Conservation (phyloP, 2,329 filamentous ascomycete genomes). For the Fusarium compactum region DNA sequence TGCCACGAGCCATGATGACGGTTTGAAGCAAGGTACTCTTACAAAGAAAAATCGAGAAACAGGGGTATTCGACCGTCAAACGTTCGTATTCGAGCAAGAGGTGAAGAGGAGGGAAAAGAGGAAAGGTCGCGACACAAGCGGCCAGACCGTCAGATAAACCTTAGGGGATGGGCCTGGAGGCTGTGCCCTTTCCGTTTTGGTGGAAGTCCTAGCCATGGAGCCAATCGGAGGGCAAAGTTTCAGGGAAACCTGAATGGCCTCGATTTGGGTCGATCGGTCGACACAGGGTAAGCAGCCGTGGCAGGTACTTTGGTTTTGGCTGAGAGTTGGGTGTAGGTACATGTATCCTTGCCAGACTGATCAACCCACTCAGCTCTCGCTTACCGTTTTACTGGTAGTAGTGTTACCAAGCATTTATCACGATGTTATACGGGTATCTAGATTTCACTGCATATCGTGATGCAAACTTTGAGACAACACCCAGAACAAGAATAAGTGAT, state of each 20-base stretch:
- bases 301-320: no score
- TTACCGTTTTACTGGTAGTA: background rate
- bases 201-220: accelerated
- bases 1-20: slow-evolving; percentile 84
- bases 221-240: slow-evolving; percentile 39
- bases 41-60: background rate
- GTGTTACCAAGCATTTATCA: background rate
- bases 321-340: no score
- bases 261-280: slow-evolving; percentile 8
- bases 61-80: background rate
- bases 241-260: slow-evolving; percentile 12
- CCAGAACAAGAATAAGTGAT: background rate
- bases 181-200: slow-evolving; percentile 35
- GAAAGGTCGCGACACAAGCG: background rate
- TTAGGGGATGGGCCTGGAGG: background rate
- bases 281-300: background rate
- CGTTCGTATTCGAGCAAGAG: slow-evolving; percentile 13
- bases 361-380: background rate
- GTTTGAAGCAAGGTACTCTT: background rate
- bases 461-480: background rate
- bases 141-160: slow-evolving; percentile 36
- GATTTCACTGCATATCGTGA: background rate
- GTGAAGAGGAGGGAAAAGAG: background rate
- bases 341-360: no score
- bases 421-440: background rate